Percentiles rank a stretch among this genome's conserved stretches.
Evolutionary conservation across 257 asterid genomes (phyloP).

Genomic region (Ligustrum vulgare): DNA sequence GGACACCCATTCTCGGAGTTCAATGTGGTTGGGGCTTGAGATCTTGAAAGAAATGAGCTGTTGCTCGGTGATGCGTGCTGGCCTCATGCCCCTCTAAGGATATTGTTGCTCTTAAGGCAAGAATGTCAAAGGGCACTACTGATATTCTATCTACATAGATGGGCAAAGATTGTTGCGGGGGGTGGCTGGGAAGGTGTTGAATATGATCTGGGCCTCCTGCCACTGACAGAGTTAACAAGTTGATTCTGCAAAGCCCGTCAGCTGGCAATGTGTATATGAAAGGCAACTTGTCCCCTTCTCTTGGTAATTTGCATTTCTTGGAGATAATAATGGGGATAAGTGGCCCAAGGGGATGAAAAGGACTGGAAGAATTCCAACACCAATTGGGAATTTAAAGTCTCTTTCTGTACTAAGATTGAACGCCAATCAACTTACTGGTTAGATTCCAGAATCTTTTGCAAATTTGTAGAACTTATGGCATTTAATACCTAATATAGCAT

Average conservation of each 20-base stretch:
- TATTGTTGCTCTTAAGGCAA: constrained; percentile 69
- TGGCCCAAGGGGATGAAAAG: constrained; percentile 81
- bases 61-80: too few relatives aligned
- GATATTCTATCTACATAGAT: constrained; percentile 65
- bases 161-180: constrained; percentile 69
- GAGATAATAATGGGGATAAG: constrained; percentile 66
- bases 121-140: constrained; percentile 68
- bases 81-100: too few relatives aligned
- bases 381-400: constrained; percentile 63
- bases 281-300: constrained; percentile 66
- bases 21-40: too few relatives aligned
- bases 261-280: constrained; percentile 52
- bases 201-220: constrained; percentile 54
- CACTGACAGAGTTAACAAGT: constrained; percentile 53
- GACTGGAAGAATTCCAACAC: constrained; percentile 60
- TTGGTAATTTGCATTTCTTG: constrained; percentile 51
- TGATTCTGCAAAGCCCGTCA: constrained; percentile 61
- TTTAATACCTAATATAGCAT: constrained; percentile 65
- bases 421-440: constrained; percentile 65
- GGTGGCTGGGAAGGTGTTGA: constrained; percentile 95
- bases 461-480: constrained; percentile 39
- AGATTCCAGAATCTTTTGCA: constrained; percentile 73
- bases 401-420: constrained; percentile 58
- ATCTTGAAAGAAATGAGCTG: too few relatives aligned
- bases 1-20: too few relatives aligned